Conservation (phyloP, 163 green algal species). For the Chlamydomonas reinhardtii region DNA sequence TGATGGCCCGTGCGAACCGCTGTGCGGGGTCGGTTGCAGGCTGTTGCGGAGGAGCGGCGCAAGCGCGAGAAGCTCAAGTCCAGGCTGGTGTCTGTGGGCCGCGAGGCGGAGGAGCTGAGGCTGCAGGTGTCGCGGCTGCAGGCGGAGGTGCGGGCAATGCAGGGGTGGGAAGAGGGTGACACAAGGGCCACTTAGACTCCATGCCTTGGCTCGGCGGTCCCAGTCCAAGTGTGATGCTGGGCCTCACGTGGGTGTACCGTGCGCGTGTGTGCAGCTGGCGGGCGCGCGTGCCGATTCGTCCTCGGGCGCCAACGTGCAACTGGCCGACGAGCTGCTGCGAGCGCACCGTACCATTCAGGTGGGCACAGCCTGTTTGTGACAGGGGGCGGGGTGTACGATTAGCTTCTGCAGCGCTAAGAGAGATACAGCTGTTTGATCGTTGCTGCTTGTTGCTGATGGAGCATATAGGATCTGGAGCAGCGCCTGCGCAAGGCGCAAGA, state of each 20-base stretch:
- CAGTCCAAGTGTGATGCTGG: too few species aligned
- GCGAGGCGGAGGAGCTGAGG: conserved; percentile 14
- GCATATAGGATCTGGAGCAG: conserved; percentile 1
- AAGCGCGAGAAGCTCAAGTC: background rate
- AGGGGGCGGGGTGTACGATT: too few species aligned
- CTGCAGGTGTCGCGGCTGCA: conserved; percentile 11
- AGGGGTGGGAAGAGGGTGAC: too few species aligned
- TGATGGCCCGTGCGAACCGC: too few species aligned
- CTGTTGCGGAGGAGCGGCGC: conserved; percentile 7
- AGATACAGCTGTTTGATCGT: background rate
- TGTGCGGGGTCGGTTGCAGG: too few species aligned
- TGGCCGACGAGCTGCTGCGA: conserved; percentile 37
- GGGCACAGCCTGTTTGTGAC: background rate
- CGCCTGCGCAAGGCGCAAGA: background rate
- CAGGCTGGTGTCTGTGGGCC: background rate
- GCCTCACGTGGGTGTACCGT: too few species aligned
- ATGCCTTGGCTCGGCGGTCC: too few species aligned
- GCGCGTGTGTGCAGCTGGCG: too few species aligned
- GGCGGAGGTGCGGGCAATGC: background rate
- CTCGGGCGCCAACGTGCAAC: background rate
- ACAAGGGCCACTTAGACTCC: too few species aligned
- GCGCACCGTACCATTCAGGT: conserved; percentile 39
- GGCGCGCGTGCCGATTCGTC: too few species aligned
- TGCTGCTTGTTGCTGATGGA: too few species aligned
- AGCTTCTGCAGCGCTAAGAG: too few species aligned